Conservation (phyloP, 129 eudicot species). For the Helichrysum umbraculigerum region DNA sequence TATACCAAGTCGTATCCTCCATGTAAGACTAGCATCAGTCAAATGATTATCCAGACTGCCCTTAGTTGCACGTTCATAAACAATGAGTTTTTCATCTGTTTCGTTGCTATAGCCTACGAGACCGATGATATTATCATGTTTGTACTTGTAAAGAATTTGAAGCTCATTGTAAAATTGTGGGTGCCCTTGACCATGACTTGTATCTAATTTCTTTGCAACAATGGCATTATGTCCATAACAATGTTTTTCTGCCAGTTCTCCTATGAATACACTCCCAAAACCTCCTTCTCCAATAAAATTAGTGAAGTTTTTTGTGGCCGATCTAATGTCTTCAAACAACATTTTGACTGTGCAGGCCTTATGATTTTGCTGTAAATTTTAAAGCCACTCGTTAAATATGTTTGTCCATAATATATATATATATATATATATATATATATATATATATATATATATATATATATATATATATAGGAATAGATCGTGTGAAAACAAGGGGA, state of each 20-base stretch:
- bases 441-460: too few species aligned
- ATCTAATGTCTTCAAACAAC: not conserved
- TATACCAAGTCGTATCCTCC: not conserved
- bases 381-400: not conserved
- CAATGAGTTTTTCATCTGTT: too few species aligned
- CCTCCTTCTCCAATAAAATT: constrained; percentile 3
- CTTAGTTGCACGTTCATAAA: not conserved
- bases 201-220: not conserved
- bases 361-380: not conserved
- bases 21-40: not conserved
- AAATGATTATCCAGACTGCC: not conserved
- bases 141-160: too few species aligned
- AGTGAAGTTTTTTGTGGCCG: not conserved
- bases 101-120: too few species aligned
- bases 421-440: too few species aligned
- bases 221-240: not conserved
- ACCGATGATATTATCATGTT: too few species aligned
- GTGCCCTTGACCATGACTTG: too few species aligned
- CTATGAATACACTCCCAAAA: not conserved
- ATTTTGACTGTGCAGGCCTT: not conserved
- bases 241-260: not conserved
- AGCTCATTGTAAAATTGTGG: too few species aligned
- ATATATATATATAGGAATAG: too few species aligned
- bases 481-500: too few species aligned
- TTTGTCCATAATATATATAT: not conserved